These are phyloP conservation scores for Casaregolazyma suthepensis DNA, from an alignment of 1,139 yeast species.

Conservation along the genomic window DNA sequence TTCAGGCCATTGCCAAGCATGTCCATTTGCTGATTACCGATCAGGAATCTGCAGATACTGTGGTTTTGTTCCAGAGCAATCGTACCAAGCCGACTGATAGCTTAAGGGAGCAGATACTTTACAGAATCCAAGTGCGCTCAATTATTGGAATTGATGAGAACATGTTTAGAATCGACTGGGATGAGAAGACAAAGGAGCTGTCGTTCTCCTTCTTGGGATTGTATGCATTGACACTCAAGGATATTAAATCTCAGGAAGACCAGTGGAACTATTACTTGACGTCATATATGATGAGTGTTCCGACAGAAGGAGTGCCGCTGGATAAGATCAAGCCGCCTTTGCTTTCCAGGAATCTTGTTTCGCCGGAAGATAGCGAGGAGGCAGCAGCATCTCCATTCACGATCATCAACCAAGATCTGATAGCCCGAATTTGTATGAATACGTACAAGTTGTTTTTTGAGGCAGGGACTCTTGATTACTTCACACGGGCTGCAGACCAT, in stretches of 20 bases:
- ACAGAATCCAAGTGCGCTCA: constrained; percentile 81
- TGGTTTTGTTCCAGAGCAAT: constrained; percentile 76
- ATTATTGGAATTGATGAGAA: constrained; percentile 81
- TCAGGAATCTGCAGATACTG: constrained; percentile 72
- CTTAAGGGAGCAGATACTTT: constrained; percentile 81
- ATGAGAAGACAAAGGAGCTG: constrained; percentile 48
- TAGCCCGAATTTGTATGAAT: constrained; percentile 73
- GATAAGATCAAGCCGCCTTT: constrained; percentile 31
- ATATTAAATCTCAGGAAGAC: constrained; percentile 68
- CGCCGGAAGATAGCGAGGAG: constrained; percentile 11
- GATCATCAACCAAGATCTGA: constrained; percentile 61
- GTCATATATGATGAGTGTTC: constrained; percentile 87
- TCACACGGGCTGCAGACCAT: constrained; percentile 36
- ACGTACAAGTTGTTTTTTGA: constrained; percentile 80
- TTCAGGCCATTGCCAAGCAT: constrained; percentile 85
- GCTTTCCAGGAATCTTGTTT: constrained; percentile 23
- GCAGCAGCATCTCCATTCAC: constrained; percentile 36
- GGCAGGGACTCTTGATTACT: constrained; percentile 75
- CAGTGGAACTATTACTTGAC: constrained; percentile 91
- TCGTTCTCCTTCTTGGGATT: constrained; percentile 73
- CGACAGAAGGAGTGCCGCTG: constrained; percentile 93
- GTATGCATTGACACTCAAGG: constrained; percentile 84
- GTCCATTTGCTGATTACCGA: constrained; percentile 77
- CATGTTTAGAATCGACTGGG: constrained; percentile 79
- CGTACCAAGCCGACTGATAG: constrained; percentile 50